These are phyloP conservation scores for Teratosphaeria nubilosa DNA, from an alignment of 2,329 filamentous ascomycete species.

Conservation along the genomic window DNA sequence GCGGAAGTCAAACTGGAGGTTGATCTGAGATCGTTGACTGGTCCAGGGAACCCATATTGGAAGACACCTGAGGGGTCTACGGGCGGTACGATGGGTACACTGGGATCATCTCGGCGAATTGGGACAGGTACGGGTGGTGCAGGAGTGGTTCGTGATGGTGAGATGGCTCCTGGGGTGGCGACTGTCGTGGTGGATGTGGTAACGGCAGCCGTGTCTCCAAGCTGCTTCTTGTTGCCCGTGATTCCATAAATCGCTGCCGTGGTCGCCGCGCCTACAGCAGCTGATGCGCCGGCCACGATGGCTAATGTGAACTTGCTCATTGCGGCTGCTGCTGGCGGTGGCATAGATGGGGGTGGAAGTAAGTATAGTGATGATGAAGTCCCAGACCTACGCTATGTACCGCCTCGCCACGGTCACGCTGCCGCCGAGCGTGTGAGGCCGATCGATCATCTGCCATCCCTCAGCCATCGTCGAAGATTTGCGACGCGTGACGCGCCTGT, in stretches of 20 bases:
- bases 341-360: neutral
- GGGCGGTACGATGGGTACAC: slow-evolving; percentile 18
- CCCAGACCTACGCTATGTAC: neutral
- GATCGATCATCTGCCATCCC: neutral
- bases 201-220: slow-evolving; percentile 16
- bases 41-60: slow-evolving; percentile 72
- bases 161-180: slow-evolving; percentile 10
- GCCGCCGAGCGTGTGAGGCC: neutral
- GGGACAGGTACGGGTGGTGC: slow-evolving; percentile 18
- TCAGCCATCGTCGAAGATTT: neutral
- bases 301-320: slow-evolving; percentile 44
- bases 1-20: slow-evolving; percentile 71
- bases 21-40: slow-evolving; percentile 69
- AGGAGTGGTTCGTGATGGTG: slow-evolving; percentile 17
- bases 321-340: slow-evolving; percentile 1
- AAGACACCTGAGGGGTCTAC: slow-evolving; percentile 44
- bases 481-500: neutral
- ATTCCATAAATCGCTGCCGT: slow-evolving; percentile 37
- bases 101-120: slow-evolving; percentile 13
- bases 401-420: neutral
- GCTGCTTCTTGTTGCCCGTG: slow-evolving; percentile 16
- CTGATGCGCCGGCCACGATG: slow-evolving; percentile 38
- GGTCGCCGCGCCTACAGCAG: slow-evolving; percentile 39
- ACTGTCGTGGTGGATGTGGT: slow-evolving; percentile 27
- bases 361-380: neutral